Evolutionary conservation across 2,329 filamentous ascomycete genomes (phyloP).

Genomic region (Phyllosticta citriasiana): DNA sequence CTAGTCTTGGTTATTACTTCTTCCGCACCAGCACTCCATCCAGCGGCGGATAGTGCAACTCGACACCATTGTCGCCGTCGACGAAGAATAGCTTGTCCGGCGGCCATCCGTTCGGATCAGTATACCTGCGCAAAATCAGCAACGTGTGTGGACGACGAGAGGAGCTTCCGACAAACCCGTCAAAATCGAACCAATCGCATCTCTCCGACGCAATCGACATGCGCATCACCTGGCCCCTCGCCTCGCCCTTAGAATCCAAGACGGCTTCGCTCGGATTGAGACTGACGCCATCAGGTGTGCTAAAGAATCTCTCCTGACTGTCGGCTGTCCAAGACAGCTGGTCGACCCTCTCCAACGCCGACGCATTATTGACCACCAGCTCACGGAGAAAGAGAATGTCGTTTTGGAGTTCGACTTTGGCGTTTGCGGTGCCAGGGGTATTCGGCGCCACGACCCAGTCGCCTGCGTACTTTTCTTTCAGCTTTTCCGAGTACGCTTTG

Average conservation of each 20-base stretch:
- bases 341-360: constrained; percentile 21
- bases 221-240: constrained; percentile 20
- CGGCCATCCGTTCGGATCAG: constrained; percentile 23
- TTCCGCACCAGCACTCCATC: constrained; percentile 16
- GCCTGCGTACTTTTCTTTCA: constrained; percentile 17
- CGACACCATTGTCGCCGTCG: constrained; percentile 14
- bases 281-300: constrained; percentile 16
- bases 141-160: not conserved
- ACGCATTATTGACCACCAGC: constrained; percentile 20
- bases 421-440: constrained; percentile 14
- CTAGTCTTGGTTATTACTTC: not conserved
- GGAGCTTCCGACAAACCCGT: constrained; percentile 15
- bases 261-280: constrained; percentile 19
- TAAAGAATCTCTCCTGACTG: constrained; percentile 15
- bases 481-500: constrained; percentile 13
- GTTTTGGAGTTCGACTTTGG: constrained; percentile 19
- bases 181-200: constrained; percentile 25
- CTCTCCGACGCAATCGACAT: constrained; percentile 17
- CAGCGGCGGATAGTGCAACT: constrained; percentile 22
- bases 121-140: constrained; percentile 14
- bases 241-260: not conserved
- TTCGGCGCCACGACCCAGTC: constrained; percentile 14
- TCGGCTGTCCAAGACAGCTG: constrained; percentile 18
- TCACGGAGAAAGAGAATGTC: constrained; percentile 21
- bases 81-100: constrained; percentile 21